Evolutionary conservation across 768 basidiomycete species (phyloP), one percentile per base, ranked within the genome.

Genomic region (Clitopilus passeckerianus): DNA sequence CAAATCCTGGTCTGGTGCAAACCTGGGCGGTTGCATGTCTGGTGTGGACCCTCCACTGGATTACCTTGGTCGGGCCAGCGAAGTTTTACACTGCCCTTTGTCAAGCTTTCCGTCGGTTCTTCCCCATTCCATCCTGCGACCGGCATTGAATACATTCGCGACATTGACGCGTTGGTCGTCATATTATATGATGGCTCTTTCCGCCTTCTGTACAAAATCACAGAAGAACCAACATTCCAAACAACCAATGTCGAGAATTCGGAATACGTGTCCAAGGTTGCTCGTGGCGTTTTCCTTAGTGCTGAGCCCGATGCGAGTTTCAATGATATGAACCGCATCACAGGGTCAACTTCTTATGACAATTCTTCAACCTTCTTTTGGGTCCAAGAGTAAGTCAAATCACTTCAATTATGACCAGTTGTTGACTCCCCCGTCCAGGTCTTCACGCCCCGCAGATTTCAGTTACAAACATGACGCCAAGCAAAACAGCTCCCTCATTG

Each of bases 381-480:
- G 90, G 75, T 85, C 23, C 87, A 91, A 65, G 91, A 92, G 91
- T 90, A 63, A 57, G 85, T 77, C n/a, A 6, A 55, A 43, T 22
- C 23, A 53, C 8, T 52, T 58, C 50, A 22, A 37, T 37, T 34
- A 35, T 62, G 52, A 43, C 2, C 41, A 27, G 35, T 9, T 34
- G 54, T 2, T 33, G 18, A 55, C 34, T 22, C 2, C 41, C 6
- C 58, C 44, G 23, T 50, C 44, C 68, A 90, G 90, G 68, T 77
- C 79, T 14, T 72, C 76, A 37, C 78, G 82, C 52, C 88, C 88
- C 0, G 80, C 82, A 0, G 90, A 92, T 70, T 90, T 91, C 66
- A 90, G 86, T 70, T 92, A 92, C 75, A 90, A 88, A 61, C 86
- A 89, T 64, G 88, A 91, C 67, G 86, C 90, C 5, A 82, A 83